These are phyloP conservation scores for Xylaria castorea DNA, from an alignment of 495 filamentous ascomycete genomes.

Conservation along the genomic window DNA sequence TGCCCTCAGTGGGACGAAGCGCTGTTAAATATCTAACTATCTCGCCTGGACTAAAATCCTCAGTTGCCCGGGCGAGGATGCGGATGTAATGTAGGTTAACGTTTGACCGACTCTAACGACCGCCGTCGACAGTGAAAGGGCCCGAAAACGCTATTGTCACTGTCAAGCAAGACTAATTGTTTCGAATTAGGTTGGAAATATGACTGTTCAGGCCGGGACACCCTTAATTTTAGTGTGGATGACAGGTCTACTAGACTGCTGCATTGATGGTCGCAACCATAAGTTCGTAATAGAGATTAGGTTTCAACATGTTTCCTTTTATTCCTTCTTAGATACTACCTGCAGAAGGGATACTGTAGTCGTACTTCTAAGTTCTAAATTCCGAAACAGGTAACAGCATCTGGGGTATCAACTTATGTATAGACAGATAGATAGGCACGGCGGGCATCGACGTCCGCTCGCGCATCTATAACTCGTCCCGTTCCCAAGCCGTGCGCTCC, in stretches of 20 bases:
- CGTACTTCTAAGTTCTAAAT: background rate
- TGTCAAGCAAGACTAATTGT: too few species aligned
- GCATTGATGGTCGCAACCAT: background rate
- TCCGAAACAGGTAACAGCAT: background rate
- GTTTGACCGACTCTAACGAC: too few species aligned
- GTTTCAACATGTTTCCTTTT: background rate
- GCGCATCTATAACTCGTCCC: background rate
- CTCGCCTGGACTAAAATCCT: too few species aligned
- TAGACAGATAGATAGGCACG: background rate
- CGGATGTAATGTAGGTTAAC: too few species aligned
- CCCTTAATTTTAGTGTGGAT: background rate
- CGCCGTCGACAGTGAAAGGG: too few species aligned
- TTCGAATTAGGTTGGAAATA: too few species aligned
- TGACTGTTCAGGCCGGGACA: too few species aligned
- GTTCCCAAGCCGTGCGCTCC: constrained; percentile 14
- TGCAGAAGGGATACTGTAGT: background rate
- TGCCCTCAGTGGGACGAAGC: too few species aligned
- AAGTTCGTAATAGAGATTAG: background rate
- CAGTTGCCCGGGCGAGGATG: too few species aligned
- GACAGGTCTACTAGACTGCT: background rate
- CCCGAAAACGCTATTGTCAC: too few species aligned
- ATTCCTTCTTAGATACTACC: background rate
- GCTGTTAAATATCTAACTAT: too few species aligned
- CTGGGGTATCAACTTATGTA: background rate
- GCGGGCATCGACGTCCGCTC: background rate